Conservation (phyloP, 805 yeast species). For the Helenozyma rhizophorensis region DNA sequence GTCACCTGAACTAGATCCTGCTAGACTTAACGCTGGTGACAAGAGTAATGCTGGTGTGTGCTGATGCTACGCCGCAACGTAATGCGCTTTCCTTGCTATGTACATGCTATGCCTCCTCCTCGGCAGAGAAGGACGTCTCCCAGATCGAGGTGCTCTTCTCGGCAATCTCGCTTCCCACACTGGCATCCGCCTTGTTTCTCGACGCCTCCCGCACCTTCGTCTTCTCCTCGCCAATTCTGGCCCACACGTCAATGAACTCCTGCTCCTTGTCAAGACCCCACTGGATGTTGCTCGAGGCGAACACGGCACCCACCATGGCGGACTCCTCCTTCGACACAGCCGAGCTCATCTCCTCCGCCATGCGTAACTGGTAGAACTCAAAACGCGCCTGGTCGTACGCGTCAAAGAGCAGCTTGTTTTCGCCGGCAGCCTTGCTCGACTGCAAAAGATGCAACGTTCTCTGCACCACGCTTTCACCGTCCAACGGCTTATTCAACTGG, state of each 20-base stretch:
- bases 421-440: conserved; percentile 14
- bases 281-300: conserved; percentile 56
- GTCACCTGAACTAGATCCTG: no score
- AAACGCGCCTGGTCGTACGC: conserved; percentile 85
- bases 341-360: conserved; percentile 75
- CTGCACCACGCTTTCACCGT: conserved; percentile 68
- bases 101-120: conserved; percentile 4
- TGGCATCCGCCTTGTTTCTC: conserved; percentile 14
- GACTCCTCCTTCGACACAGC: conserved; percentile 78
- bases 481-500: conserved; percentile 70
- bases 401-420: conserved; percentile 38
- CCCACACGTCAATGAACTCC: conserved; percentile 68
- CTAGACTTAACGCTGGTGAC: no score
- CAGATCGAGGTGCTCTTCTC: conserved; percentile 20
- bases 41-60: no score
- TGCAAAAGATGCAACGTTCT: conserved; percentile 38
- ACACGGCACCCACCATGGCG: conserved; percentile 78
- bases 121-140: conserved; percentile 18
- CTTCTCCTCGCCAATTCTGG: conserved; percentile 58
- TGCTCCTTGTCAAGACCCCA: conserved; percentile 72
- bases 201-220: conserved; percentile 55
- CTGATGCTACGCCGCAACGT: no score
- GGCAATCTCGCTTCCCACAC: conserved; percentile 15
- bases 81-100: not conserved
- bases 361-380: conserved; percentile 84